These are phyloP conservation scores for Naegleria fowleri DNA, from an alignment of 208 protist genomes.

Conservation along the genomic window DNA sequence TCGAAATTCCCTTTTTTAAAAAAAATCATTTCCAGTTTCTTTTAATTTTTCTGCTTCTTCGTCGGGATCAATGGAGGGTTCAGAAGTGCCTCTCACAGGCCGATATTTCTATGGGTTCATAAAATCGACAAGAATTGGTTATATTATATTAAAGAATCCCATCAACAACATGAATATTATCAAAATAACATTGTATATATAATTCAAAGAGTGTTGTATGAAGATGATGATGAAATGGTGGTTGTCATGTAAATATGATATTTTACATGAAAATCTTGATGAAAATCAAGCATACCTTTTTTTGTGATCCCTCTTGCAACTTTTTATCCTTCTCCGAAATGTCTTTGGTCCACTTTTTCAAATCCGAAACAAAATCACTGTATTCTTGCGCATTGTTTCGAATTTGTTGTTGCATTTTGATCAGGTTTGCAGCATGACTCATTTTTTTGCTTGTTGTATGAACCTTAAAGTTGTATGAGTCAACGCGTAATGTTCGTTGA, in stretches of 20 bases:
- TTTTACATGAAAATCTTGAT: no score
- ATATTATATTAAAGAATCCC: not conserved
- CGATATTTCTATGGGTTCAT: not conserved
- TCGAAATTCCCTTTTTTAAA: slow-evolving; percentile 6
- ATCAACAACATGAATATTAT: no score
- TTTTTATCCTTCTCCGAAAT: not conserved
- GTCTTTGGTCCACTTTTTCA: slow-evolving; percentile 5
- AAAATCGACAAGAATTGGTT: no score
- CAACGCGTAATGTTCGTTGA: no score
- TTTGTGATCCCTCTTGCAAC: not conserved
- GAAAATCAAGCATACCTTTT: not conserved
- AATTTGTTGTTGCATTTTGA: slow-evolving; percentile 12
- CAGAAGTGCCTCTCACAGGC: not conserved
- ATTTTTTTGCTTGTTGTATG: not conserved
- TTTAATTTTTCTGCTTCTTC: not conserved
- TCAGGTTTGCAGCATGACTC: not conserved
- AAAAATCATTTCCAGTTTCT: not conserved
- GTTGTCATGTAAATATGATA: no score
- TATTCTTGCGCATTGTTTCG: slow-evolving; percentile 9
- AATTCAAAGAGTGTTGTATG: no score
- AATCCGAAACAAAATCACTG: not conserved
- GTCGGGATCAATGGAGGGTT: not conserved
- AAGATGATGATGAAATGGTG: no score
- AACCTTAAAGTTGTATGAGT: no score
- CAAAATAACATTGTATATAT: no score